These are phyloP conservation scores for Puya raimondii DNA, from an alignment of 176 grass and related monocot species.

Conservation along the genomic window DNA sequence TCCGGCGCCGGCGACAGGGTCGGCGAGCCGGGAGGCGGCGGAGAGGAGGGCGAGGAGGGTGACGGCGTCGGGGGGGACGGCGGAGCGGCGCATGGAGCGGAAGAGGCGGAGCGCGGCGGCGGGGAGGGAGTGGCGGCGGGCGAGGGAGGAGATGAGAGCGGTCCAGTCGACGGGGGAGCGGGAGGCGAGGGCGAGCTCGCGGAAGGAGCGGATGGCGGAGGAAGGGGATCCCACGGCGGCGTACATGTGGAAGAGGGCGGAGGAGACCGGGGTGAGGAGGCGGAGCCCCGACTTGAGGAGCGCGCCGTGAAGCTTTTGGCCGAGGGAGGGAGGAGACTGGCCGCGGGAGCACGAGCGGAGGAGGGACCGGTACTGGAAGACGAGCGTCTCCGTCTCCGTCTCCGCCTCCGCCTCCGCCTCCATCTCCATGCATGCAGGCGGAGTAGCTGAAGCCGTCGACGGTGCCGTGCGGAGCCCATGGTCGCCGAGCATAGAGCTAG, in stretches of 20 bases:
- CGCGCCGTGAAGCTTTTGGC: not conserved
- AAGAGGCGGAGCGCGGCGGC: slow-evolving; percentile 12
- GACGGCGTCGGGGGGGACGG: slow-evolving; percentile 17
- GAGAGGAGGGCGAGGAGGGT: slow-evolving; percentile 26
- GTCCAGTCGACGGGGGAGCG: slow-evolving; percentile 22
- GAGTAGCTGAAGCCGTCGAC: not conserved
- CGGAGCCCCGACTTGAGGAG: slow-evolving; percentile 11
- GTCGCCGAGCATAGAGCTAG: too few species aligned
- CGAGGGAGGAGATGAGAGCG: slow-evolving; percentile 26
- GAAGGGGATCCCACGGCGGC: slow-evolving; percentile 11
- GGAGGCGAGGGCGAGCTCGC: not conserved
- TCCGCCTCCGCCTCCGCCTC: not conserved
- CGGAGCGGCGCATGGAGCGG: slow-evolving; percentile 22
- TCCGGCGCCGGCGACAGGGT: slow-evolving; percentile 13
- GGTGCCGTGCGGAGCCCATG: too few species aligned
- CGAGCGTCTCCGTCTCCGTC: not conserved
- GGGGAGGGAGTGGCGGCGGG: slow-evolving; percentile 8
- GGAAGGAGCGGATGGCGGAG: slow-evolving; percentile 26
- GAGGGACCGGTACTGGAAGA: slow-evolving; percentile 7
- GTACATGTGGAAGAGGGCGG: slow-evolving; percentile 17
- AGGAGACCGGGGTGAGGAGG: slow-evolving; percentile 6
- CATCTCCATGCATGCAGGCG: not conserved
- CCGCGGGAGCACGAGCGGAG: slow-evolving; percentile 13
- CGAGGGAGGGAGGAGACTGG: not conserved
- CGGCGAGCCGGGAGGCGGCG: slow-evolving; percentile 18